Evolutionary conservation across 2,329 filamentous ascomycete species (phyloP), one percentile per base, ranked within the genome.

Genomic region (Aspergillus caelatus): DNA sequence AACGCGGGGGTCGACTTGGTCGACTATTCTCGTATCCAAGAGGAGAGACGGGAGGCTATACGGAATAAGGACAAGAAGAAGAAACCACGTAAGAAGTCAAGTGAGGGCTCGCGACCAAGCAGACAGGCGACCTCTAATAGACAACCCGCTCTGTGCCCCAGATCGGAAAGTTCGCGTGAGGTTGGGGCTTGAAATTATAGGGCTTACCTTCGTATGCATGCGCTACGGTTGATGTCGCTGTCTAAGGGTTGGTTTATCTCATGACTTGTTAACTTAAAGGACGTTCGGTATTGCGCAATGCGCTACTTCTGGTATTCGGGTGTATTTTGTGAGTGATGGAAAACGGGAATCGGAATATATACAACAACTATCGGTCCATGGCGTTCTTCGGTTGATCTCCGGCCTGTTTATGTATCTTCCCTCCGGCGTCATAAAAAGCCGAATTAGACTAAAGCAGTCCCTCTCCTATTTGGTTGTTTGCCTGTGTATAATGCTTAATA

Each of bases 1-100:
- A 71, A 72, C 43, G 74, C 74, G 9, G 78, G 78, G 7, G 67
- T 80, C 11, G 72, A 79, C 43, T 64, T 79, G 7, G 60, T 71
- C 16, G 73, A 76, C 48, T 77, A 75, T 58, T 63, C 69, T 28
- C 58, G 59, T 43, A 62, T 73, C 34, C 70, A 69, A 41, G 65
- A 66, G 23, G 65, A 70, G 56, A 68, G 66, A 26, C 55, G 72
- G 19, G 71, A 71, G 26, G 68, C 67, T 3, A 67, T 64, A 1
- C 64, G 68, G 21, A 67, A 69, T 34, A 69, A 67, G 23, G 60
- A 71, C 28, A 64, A 65, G 12, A 70, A 68, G 19, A 71, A 67
- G 48, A 71, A 64, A n/a, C 64, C 65, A 4, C 59, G 59, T 10
- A 69, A 67, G 34, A 67, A 68, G 12, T 61, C 61, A 9, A 65